A percentile compares a stretch with the other conserved stretches of the same genome.
These are phyloP conservation scores for Citeromyces hawaiiensis DNA, from an alignment of 1,139 yeast species.

Conservation along the genomic window DNA sequence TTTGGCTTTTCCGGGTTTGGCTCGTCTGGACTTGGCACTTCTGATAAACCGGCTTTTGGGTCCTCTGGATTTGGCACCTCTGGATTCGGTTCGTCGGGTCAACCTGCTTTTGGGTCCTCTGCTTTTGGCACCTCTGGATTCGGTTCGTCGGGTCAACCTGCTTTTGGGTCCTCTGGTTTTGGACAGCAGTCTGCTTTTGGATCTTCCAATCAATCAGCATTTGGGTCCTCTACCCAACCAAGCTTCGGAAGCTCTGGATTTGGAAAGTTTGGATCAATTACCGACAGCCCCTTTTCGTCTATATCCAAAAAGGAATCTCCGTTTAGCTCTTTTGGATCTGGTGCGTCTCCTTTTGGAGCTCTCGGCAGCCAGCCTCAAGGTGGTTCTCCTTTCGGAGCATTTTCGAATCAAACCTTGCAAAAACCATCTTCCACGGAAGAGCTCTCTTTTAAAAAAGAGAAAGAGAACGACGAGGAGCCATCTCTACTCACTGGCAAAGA, in stretches of 20 bases:
- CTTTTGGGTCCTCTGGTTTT: slow-evolving; percentile 9
- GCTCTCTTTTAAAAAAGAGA: no score
- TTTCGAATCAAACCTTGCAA: background rate
- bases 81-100: slow-evolving; percentile 7
- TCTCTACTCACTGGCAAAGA: background rate
- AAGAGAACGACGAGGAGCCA: background rate
- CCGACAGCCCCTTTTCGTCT: slow-evolving; percentile 7
- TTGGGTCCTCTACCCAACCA: background rate
- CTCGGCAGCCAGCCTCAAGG: background rate
- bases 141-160: slow-evolving; percentile 7
- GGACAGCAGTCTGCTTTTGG: slow-evolving; percentile 7
- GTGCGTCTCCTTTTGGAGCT: background rate
- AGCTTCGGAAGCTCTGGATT: slow-evolving; percentile 1
- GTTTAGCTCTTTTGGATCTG: slow-evolving; percentile 6
- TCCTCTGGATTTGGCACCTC: slow-evolving; percentile 8
- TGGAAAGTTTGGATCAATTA: background rate
- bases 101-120: slow-evolving; percentile 10
- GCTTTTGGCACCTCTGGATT: slow-evolving; percentile 7
- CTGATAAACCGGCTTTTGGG: slow-evolving; percentile 8
- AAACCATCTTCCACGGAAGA: no score
- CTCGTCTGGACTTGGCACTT: slow-evolving; percentile 8
- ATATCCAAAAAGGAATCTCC: no score
- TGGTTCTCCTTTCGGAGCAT: background rate
- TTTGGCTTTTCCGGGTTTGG: slow-evolving; percentile 8
- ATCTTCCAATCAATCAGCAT: slow-evolving; percentile 2